phyloP scores from a whole-genome alignment of 345 rosid genomes.

The Noccaea bulbosa region DNA sequence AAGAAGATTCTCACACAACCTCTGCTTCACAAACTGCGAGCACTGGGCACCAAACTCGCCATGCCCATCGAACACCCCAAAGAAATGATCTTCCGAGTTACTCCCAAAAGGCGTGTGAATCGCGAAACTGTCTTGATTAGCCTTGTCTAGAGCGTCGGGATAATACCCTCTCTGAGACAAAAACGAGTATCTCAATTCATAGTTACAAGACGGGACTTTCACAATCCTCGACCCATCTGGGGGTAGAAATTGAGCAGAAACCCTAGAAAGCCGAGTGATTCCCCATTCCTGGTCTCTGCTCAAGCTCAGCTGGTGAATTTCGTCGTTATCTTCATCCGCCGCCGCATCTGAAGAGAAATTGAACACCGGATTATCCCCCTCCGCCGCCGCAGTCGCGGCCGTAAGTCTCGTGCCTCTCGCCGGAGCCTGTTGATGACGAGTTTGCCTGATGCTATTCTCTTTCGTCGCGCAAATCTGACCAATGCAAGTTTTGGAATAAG shows the following conservation, averaged over 20 bases:
- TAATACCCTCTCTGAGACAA: conserved; percentile 93
- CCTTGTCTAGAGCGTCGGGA: conserved; percentile 94
- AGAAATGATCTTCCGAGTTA: conserved; percentile 70
- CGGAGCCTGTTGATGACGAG: conserved; percentile 27
- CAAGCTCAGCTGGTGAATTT: conserved; percentile 49
- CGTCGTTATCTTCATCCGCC: conserved; percentile 58
- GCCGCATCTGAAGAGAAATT: conserved; percentile 53
- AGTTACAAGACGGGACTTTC: conserved; percentile 61
- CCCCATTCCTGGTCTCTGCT: conserved; percentile 64
- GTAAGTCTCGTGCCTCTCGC: conserved; percentile 4
- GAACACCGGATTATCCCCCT: conserved; percentile 58
- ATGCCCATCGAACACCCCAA: conserved; percentile 98
- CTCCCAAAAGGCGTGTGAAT: conserved; percentile 91
- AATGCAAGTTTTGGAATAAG: conserved; percentile 89
- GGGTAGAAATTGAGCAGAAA: conserved; percentile 91
- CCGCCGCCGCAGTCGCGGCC: conserved; percentile 14
- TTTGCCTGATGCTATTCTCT: conserved; percentile 52
- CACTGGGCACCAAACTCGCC: conserved; percentile 94
- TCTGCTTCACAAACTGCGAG: conserved; percentile 83
- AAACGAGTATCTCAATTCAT: conserved; percentile 73
- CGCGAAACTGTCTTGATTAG: conserved; percentile 96
- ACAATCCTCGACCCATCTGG: conserved; percentile 79
- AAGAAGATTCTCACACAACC: conserved; percentile 83
- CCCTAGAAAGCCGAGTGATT: conserved; percentile 83
- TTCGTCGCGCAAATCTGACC: conserved; percentile 87